Evolutionary conservation across 2,329 filamentous ascomycete species (phyloP), one percentile per base, ranked within the genome.

Genomic region (Epichloe scottii): DNA sequence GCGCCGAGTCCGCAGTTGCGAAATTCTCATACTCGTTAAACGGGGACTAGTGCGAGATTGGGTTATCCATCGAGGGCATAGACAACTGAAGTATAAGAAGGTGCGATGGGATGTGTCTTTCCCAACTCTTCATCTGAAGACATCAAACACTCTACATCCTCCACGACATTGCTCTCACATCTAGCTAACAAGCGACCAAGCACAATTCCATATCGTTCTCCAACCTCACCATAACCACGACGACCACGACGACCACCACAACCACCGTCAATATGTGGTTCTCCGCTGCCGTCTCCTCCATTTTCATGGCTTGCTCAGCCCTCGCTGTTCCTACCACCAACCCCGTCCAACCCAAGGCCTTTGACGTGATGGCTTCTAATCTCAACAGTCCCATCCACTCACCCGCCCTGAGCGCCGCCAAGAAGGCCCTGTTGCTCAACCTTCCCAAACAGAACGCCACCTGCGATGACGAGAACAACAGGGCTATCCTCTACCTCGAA

Each of bases 311-410:
- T 21, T 59, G 61, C 57, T 50, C 63, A 51, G 58, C 57, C 54
- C 48, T 61, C n/a, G 62, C 63, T 47, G 56, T 57, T 23, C 58
- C 62, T 50, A 30, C 58, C 39, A 53, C 39, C 15, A 12, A 10
- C n/a, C 37, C 35, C 37, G 11, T n/a, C 33, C 34, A 57, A 38
- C 54, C 58, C 40, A 62, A 65, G 45, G 60, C 64, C 49, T 82
- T 82, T 60, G 64, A 67, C 56, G 53, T 79, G 51, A 64, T 78
- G 59, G 64, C 74, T 52, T 69, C 79, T 51, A 71, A 69, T 53
- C 74, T 76, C 34, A 73, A 67, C 56, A 73, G 66, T 50, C 61
- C 58, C 2, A 66, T 82, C 23, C 77, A 81, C 57, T 71, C 71
- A 54, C 54, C 63, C 21, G 45, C 50, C 35, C 62, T 77, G 59